These are phyloP conservation scores for Circinella umbellata DNA, from an alignment of 371 early-diverging fungal species.

Conservation along the genomic window DNA sequence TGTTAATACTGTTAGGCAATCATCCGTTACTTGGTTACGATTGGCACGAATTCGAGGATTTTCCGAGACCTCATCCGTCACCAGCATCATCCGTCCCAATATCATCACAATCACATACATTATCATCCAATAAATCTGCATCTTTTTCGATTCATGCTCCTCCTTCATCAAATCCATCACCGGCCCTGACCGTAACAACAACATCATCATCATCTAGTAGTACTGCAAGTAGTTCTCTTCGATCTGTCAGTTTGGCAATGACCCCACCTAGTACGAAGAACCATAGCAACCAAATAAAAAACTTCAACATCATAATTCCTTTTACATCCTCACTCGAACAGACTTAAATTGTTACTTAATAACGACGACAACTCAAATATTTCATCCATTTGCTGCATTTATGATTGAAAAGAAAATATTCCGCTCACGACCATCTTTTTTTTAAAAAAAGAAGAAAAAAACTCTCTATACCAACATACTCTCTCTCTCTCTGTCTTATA, in stretches of 20 bases:
- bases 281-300: too few relatives aligned
- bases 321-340: not conserved
- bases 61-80: slow-evolving; percentile 25
- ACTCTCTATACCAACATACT: too few relatives aligned
- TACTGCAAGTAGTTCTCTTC: too few relatives aligned
- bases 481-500: too few relatives aligned
- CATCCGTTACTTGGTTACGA: slow-evolving; percentile 39
- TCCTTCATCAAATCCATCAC: not conserved
- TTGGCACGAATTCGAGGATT: slow-evolving; percentile 36
- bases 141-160: slow-evolving; percentile 1
- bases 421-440: too few relatives aligned
- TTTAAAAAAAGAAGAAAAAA: too few relatives aligned
- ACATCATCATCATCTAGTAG: too few relatives aligned
- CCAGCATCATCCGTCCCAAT: not conserved
- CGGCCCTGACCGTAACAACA: not conserved
- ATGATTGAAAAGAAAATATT: too few relatives aligned
- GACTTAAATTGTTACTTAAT: not conserved
- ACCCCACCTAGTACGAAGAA: too few relatives aligned
- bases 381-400: not conserved
- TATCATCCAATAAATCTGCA: not conserved
- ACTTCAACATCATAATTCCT: not conserved
- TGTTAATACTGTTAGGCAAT: slow-evolving; percentile 15
- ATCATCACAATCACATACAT: not conserved
- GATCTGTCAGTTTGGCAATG: too few relatives aligned
- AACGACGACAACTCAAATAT: not conserved